Evolutionary conservation across 257 asterid species (phyloP).

Genomic region (Primulina eburnea): DNA sequence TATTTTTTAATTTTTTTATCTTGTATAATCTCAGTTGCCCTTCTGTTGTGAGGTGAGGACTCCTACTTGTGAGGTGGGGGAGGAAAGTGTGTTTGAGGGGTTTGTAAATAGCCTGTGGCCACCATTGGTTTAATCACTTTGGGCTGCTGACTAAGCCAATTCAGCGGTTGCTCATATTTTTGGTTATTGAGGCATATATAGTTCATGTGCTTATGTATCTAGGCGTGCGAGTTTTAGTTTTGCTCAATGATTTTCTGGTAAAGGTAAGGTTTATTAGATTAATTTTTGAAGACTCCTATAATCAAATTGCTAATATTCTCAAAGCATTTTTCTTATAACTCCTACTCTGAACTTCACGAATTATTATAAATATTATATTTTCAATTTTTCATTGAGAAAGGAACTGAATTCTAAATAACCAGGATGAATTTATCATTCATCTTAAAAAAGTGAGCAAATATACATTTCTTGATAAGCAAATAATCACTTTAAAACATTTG

Average conservation of each 20-base stretch:
- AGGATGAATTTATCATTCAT: not conserved
- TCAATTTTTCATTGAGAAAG: no score
- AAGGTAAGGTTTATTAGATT: not conserved
- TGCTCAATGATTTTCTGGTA: not conserved
- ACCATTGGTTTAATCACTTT: not conserved
- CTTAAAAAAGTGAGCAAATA: not conserved
- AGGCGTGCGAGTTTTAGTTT: not conserved
- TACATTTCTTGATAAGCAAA: not conserved
- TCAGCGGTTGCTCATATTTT: not conserved
- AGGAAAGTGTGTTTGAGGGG: not conserved
- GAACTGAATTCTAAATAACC: not conserved
- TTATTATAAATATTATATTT: no score
- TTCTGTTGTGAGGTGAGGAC: not conserved
- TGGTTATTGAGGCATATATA: not conserved
- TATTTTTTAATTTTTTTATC: no score
- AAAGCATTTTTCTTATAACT: no score
- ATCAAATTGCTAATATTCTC: no score
- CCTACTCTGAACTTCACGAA: no score
- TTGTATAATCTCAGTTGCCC: not conserved
- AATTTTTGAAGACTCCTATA: no score
- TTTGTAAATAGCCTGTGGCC: not conserved
- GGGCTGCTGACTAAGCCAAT: conserved; percentile 2
- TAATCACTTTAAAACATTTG: not conserved
- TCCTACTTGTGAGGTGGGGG: not conserved
- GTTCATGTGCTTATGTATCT: not conserved